These are phyloP conservation scores for Hirsutella rhossiliensis DNA, from an alignment of 2,329 filamentous ascomycete species.

Conservation along the genomic window DNA sequence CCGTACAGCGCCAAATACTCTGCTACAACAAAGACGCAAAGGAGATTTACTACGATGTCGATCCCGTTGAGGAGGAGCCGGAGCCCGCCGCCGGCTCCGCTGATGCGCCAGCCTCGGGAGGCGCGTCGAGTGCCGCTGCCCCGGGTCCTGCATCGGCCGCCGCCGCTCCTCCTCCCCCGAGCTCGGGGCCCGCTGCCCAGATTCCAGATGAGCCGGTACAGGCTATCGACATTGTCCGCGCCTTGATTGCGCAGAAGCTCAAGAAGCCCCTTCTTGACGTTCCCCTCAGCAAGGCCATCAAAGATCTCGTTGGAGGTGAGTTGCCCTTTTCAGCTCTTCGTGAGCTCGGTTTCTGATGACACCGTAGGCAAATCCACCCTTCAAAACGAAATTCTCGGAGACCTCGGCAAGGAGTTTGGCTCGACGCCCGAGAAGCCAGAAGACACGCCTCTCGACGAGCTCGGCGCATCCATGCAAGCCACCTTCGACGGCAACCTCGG, in stretches of 20 bases:
- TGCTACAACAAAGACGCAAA: conserved; percentile 99
- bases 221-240: conserved; percentile 79
- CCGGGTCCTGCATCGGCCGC: conserved; percentile 43
- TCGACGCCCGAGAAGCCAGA: conserved; percentile 97
- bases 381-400: conserved; percentile 96
- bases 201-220: conserved; percentile 79
- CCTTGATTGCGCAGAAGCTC: conserved; percentile 89
- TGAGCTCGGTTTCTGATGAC: neutral
- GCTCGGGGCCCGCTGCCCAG: conserved; percentile 74
- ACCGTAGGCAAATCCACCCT: conserved; percentile 83
- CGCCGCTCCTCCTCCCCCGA: conserved; percentile 48
- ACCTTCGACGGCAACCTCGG: conserved; percentile 98
- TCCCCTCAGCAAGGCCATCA: conserved; percentile 91
- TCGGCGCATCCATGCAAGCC: conserved; percentile 88
- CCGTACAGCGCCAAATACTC: conserved; percentile 90
- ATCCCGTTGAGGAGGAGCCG: conserved; percentile 84
- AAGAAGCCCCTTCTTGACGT: conserved; percentile 89
- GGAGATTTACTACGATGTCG: conserved; percentile 98
- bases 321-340: conserved; percentile 6
- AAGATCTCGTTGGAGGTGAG: conserved; percentile 93
- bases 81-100: conserved; percentile 43
- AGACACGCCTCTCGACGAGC: conserved; percentile 90
- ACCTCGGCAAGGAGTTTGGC: conserved; percentile 95
- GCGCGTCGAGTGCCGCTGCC: conserved; percentile 41
- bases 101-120: conserved; percentile 32